Evolutionary conservation across 208 protist genomes (phyloP).

Genomic region (Trypanosoma avium): DNA sequence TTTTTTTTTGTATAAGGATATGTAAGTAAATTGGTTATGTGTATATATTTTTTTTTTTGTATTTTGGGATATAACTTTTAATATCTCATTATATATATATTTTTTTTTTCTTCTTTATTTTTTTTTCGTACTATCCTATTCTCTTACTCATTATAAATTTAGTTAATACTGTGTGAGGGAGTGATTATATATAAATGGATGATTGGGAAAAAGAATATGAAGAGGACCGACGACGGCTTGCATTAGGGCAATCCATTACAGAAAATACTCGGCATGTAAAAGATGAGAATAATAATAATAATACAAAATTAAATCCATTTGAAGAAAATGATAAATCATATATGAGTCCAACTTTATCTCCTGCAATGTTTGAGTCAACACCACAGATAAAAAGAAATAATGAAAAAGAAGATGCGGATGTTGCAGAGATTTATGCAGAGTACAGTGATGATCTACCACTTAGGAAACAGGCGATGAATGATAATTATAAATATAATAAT

Average conservation of each 20-base stretch:
- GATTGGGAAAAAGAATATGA: constrained; percentile 31
- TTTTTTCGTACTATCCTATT: not conserved
- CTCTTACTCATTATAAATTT: not conserved
- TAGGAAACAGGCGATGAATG: not conserved
- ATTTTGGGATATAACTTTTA: not conserved
- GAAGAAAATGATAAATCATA: not conserved
- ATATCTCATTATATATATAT: not conserved
- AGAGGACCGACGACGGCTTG: constrained; percentile 24
- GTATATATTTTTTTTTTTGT: not conserved
- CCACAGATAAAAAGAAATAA: not conserved
- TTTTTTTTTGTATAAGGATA: not conserved
- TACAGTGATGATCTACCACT: constrained; percentile 6
- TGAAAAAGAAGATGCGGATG: constrained; percentile 5
- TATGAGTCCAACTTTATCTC: not conserved
- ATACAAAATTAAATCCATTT: constrained; percentile 2
- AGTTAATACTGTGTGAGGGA: not conserved
- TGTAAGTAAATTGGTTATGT: too few relatives aligned
- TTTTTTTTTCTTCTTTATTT: not conserved
- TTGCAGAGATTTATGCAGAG: constrained; percentile 5
- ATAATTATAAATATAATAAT: too few relatives aligned
- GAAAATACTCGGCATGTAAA: not conserved
- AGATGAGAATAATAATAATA: too few relatives aligned
- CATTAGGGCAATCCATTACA: constrained; percentile 11
- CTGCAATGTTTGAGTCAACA: not conserved
- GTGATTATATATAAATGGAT: constrained; percentile 15